Percentiles rank a stretch among this genome's conserved stretches.
Evolutionary conservation across 1,284 basidiomycete species (phyloP).

Genomic region (Hymenochaete sp.): DNA sequence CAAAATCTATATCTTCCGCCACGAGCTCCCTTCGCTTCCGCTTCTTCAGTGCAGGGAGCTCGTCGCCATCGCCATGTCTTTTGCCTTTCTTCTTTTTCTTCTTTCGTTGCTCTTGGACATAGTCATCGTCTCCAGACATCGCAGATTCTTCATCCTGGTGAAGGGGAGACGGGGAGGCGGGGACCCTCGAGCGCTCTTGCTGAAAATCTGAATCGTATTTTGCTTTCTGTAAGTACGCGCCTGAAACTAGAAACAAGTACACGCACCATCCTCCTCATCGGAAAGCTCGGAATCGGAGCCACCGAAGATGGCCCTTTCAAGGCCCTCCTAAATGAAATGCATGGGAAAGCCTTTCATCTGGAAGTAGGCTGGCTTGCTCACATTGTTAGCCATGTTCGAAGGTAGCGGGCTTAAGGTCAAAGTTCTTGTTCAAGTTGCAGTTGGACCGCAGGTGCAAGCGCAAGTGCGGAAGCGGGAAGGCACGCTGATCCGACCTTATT

Average conservation of each 20-base stretch:
- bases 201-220: slow-evolving; percentile 25
- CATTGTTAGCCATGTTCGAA: no score
- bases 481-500: no score
- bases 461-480: no score
- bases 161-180: slow-evolving; percentile 25
- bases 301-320: slow-evolving; percentile 65
- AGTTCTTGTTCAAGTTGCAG: no score
- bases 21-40: slow-evolving; percentile 44
- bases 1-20: slow-evolving; percentile 42
- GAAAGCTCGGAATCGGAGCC: slow-evolving; percentile 71
- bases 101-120: slow-evolving; percentile 36
- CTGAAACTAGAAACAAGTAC: background rate
- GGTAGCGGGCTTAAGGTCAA: no score
- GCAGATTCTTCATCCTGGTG: slow-evolving; percentile 43
- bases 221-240: slow-evolving; percentile 20
- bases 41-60: slow-evolving; percentile 34
- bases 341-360: no score
- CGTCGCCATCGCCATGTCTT: slow-evolving; percentile 33
- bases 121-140: slow-evolving; percentile 64
- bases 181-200: slow-evolving; percentile 18
- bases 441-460: no score
- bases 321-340: no score
- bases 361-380: no score
- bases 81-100: slow-evolving; percentile 43
- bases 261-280: slow-evolving; percentile 56